Conservation (phyloP, 2,329 filamentous ascomycete genomes). For the Cryoendolithus antarcticus region DNA sequence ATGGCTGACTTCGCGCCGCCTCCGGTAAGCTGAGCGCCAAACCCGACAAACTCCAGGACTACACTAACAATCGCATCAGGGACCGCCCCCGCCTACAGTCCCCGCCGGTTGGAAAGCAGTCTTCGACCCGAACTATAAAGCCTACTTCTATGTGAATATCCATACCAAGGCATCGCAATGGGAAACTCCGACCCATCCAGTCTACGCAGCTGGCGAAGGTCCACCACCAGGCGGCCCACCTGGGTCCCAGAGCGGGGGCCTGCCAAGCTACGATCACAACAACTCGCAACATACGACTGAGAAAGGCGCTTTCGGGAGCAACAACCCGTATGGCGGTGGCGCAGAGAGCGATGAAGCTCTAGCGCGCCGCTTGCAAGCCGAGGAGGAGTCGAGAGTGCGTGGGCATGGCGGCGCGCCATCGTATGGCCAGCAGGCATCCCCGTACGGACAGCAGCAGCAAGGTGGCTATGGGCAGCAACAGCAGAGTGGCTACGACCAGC, state of each 20-base stretch:
- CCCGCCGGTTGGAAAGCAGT: conserved; percentile 77
- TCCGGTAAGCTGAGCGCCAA: conserved; percentile 14
- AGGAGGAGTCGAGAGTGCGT: conserved; percentile 54
- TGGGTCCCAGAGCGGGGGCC: conserved; percentile 49
- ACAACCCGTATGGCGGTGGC: conserved; percentile 55
- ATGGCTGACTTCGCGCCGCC: conserved; percentile 25
- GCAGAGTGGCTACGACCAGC: conserved; percentile 1
- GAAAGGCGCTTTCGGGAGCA: conserved; percentile 39
- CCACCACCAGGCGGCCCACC: conserved; percentile 53
- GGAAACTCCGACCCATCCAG: conserved; percentile 68
- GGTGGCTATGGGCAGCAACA: conserved; percentile 13
- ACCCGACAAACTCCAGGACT: conserved; percentile 7
- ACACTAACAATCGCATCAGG: conserved; percentile 15
- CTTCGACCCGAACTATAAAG: conserved; percentile 78
- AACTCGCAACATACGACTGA: conserved; percentile 32
- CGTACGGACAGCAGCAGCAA: conserved; percentile 32
- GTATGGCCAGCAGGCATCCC: conserved; percentile 31
- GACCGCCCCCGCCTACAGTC: conserved; percentile 45
- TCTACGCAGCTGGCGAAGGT: conserved; percentile 36
- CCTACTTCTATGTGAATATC: conserved; percentile 90
- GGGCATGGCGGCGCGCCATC: conserved; percentile 18
- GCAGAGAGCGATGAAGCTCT: conserved; percentile 24
- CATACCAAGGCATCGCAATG: conserved; percentile 83
- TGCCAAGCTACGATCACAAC: conserved; percentile 51
- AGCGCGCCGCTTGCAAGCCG: conserved; percentile 67